Base-by-base conservation (phyloP, 78 protist species). In the Dictyostelium firmibasis region DNA sequence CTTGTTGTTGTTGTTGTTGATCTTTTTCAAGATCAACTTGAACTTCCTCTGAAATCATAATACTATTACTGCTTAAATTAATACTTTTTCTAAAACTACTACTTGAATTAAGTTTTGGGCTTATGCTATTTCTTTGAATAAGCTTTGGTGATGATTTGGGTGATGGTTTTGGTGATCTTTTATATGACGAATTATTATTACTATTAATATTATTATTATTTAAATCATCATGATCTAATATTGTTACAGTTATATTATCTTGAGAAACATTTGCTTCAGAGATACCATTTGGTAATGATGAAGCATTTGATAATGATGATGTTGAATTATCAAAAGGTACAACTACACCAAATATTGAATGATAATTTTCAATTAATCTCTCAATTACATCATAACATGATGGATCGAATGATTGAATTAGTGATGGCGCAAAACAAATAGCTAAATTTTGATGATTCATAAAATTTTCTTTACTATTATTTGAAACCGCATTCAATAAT, bases 401-500 rank as follows among this genome's bases (percentile, higher is more conserved):
- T 1, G 76, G 11, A 70, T 89, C 94, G 33, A 81, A 89, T 41
- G 94, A 89, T 29, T 81, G 94, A 53, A 70, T 89, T 13, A 89
- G 29, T 23, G 94, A 23, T 13, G 94, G 94, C 44, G 94, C 94
- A 81, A 89, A 81, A 67, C 94, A 89, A 64, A 89, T 75, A 31
- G 94, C 94, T 43, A 89, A 35, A 70, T 89, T 89, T 25, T 89
- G 75, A 20, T 78, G 23, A 33, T 35, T 62, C 94, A 89, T 89
- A 14, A 47, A 79, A 50, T 89, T 89, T 2, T 23, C 13, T 25
- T 78, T 50, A 2, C 31, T 18, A 69, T 89, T 78, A 4, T 25
- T 10, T 11, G 33, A 47, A 18, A 89, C 78, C 2, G 94, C 86
- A 81, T 89, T 72, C 9, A 89, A 47, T 47, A 89, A 69, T 69